Conservation (phyloP, 2,329 filamentous ascomycete species). For the Ophiostoma novo-ulmi region DNA sequence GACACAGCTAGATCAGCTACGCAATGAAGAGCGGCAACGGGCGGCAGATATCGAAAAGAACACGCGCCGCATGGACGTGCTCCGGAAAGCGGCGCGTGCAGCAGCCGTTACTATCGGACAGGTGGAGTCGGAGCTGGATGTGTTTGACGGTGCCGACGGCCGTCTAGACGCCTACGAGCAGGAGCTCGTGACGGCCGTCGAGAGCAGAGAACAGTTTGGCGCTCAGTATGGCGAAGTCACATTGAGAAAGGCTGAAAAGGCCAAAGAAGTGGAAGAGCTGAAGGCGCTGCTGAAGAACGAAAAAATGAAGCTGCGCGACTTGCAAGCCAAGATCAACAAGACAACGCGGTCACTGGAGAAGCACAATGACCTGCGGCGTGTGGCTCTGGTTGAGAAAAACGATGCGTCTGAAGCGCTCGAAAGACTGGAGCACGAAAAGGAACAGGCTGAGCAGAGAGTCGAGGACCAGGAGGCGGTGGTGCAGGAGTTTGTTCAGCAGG, state of each 20-base stretch:
- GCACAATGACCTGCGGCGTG: slow-evolving; percentile 42
- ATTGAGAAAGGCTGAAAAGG: slow-evolving; percentile 47
- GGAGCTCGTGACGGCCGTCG: slow-evolving; percentile 50
- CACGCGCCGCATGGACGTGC: slow-evolving; percentile 35
- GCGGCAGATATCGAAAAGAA: slow-evolving; percentile 47
- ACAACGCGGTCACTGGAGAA: not conserved
- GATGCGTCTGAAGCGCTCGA: slow-evolving; percentile 41
- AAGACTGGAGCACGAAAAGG: slow-evolving; percentile 36
- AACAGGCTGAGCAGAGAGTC: slow-evolving; percentile 39
- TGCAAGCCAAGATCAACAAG: slow-evolving; percentile 25
- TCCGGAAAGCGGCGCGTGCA: slow-evolving; percentile 53
- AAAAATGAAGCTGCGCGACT: slow-evolving; percentile 1
- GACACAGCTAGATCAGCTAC: slow-evolving; percentile 44
- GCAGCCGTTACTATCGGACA: slow-evolving; percentile 55
- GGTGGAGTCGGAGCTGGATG: slow-evolving; percentile 57
- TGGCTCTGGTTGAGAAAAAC: slow-evolving; percentile 58
- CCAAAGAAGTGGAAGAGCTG: slow-evolving; percentile 39
- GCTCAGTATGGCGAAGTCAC: slow-evolving; percentile 50
- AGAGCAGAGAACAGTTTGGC: slow-evolving; percentile 46
- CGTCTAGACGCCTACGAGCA: slow-evolving; percentile 55
- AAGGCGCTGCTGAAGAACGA: slow-evolving; percentile 32
- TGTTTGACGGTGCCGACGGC: slow-evolving; percentile 62
- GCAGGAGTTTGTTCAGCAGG: slow-evolving; percentile 50
- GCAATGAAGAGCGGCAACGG: slow-evolving; percentile 46
- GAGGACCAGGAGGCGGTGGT: slow-evolving; percentile 47